These are phyloP conservation scores for Neolentinus lepideus DNA, from an alignment of 1,284 basidiomycete species.

Conservation along the genomic window DNA sequence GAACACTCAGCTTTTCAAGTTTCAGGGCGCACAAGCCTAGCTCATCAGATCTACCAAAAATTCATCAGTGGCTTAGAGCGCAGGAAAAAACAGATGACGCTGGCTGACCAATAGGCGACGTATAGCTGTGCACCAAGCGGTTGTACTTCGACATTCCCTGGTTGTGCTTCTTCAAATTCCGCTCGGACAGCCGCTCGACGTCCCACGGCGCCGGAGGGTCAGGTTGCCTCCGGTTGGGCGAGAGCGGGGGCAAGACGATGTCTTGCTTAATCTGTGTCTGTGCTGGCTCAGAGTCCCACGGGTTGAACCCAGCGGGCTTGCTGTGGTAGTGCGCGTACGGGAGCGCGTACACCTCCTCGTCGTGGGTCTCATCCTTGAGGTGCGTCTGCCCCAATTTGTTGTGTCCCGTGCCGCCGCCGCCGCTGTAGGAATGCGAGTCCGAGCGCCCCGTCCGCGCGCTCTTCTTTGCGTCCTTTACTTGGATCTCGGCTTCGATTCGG, in stretches of 20 bases:
- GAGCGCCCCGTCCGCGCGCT: slow-evolving; percentile 13
- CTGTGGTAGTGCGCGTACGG: background rate
- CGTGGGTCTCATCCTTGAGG: background rate
- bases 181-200: slow-evolving; percentile 20
- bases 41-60: background rate
- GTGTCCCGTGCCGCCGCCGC: no score
- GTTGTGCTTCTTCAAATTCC: slow-evolving; percentile 29
- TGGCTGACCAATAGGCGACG: slow-evolving; percentile 41
- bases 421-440: background rate
- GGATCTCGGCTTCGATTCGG: slow-evolving; percentile 55
- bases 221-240: background rate
- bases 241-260: background rate
- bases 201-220: background rate
- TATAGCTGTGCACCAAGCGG: slow-evolving; percentile 38
- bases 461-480: slow-evolving; percentile 35
- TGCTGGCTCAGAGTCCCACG: background rate
- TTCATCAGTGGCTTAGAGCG: background rate
- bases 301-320: background rate
- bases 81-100: background rate
- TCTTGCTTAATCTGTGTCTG: background rate
- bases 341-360: background rate
- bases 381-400: background rate
- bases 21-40: background rate
- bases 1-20: no score
- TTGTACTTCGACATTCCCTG: slow-evolving; percentile 24